Conservation (phyloP, 2,329 filamentous ascomycete genomes). For the Stachybotrys chartarum region DNA sequence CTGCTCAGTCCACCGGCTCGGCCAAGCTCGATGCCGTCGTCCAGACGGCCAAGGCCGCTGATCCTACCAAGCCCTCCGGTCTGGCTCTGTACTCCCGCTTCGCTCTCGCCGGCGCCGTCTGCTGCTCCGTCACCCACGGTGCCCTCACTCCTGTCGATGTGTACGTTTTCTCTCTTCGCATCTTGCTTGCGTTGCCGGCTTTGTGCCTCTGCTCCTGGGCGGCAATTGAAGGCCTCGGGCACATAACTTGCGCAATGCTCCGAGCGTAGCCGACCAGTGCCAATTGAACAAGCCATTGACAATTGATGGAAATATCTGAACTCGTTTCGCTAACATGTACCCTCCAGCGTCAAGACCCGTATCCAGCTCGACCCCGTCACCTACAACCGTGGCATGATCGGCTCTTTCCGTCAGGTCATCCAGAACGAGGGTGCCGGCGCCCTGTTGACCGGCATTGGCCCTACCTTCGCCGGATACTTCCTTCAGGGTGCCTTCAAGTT, state of each 20-base stretch:
- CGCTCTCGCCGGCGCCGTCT: slow-evolving; percentile 94
- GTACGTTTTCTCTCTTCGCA: slow-evolving; percentile 54
- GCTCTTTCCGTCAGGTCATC: slow-evolving; percentile 81
- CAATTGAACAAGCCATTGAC: neutral
- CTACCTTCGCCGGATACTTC: slow-evolving; percentile 87
- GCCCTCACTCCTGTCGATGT: slow-evolving; percentile 97
- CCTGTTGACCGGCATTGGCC: slow-evolving; percentile 78
- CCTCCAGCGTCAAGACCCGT: slow-evolving; percentile 78
- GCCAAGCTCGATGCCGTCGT: slow-evolving; percentile 38
- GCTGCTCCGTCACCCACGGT: slow-evolving; percentile 97
- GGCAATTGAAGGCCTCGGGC: neutral
- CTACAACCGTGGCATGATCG: slow-evolving; percentile 84
- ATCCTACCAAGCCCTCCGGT: slow-evolving; percentile 37
- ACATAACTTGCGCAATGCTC: neutral
- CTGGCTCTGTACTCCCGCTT: slow-evolving; percentile 86
- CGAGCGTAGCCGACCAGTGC: neutral
- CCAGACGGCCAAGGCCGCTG: slow-evolving; percentile 31
- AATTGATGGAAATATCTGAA: neutral
- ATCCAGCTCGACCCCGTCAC: slow-evolving; percentile 87
- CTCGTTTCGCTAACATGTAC: neutral
- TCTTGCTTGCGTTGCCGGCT: neutral
- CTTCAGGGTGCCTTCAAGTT: slow-evolving; percentile 91
- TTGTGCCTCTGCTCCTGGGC: neutral
- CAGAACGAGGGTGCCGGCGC: slow-evolving; percentile 78
- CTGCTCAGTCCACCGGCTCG: slow-evolving; percentile 8